Evolutionary conservation across 2,329 filamentous ascomycete genomes (phyloP), one percentile per base, ranked within the genome.

Genomic region (Claviceps maximensis): DNA sequence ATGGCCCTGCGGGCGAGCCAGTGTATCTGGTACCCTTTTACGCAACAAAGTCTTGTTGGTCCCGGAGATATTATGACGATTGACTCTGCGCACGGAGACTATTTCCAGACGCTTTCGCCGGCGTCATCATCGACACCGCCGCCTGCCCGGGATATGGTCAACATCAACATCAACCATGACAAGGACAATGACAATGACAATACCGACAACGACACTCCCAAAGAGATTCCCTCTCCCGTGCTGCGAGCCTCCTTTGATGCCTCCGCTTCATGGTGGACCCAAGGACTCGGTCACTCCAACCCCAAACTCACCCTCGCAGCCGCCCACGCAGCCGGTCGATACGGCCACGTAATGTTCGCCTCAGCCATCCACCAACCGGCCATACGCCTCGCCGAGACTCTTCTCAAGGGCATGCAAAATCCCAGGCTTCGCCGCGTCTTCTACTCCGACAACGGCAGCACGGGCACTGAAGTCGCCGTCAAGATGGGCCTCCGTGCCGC

Each of bases 211-310:
- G 40, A 50, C 41, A 25, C 41, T 21, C 3, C 19, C 42, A 15
- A n/a, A 23, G 42, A 27, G 3, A 27, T 12, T 2, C 23, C 23
- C 4, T 5, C 25, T 12, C 49, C 53, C 4, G 56, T 67, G 0
- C 57, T 67, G 0, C 60, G 60, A 1, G 77, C 86, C 1, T 83
- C 85, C 0, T 89, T 93, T 53, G 89, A 94, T 59, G 88, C 84
- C 2, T 93, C 87, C 0, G 87, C 87, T 1, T 91, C 87, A 0
- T 94, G 89, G 88, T 94, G 89, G 88, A 94, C 88, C 0, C 89
- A 94, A 67, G 88, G 88, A 2, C 75, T 94, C 0, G 88, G 89
- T 1, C 89, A 94, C 58, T 85, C 83, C 6, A 89, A 87, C 59
- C 79, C 87, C 0, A 70, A 75, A 0, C 72, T 94, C 1, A 79